Evolutionary conservation across 208 protist genomes (phyloP).

Genomic region (Acanthamoeba healyi): DNA sequence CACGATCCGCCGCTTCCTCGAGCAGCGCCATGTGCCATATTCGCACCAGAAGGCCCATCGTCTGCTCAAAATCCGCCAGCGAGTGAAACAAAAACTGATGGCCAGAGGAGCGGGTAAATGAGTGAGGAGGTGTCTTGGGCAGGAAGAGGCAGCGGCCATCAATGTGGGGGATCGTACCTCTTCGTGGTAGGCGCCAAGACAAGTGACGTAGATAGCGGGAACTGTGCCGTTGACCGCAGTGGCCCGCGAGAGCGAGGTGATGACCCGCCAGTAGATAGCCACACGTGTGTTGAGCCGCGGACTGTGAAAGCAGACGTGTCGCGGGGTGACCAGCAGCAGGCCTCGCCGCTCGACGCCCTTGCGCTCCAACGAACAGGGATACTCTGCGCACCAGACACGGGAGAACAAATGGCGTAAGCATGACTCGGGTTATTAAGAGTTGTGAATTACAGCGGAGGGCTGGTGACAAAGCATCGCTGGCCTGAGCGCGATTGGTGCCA

Average conservation of each 20-base stretch:
- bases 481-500: background rate
- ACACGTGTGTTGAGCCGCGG: slow-evolving; percentile 27
- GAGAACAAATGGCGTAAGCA: background rate
- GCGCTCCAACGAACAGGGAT: slow-evolving; percentile 31
- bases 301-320: slow-evolving; percentile 65
- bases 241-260: slow-evolving; percentile 27
- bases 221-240: slow-evolving; percentile 47
- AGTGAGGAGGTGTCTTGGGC: background rate
- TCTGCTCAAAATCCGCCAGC: slow-evolving; percentile 54
- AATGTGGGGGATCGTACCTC: background rate
- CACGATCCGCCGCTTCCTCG: slow-evolving; percentile 56
- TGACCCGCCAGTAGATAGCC: slow-evolving; percentile 63
- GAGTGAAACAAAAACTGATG: slow-evolving; percentile 70
- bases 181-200: slow-evolving; percentile 54
- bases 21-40: slow-evolving; percentile 53
- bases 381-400: background rate
- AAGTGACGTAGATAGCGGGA: slow-evolving; percentile 56
- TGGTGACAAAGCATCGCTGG: background rate
- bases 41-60: slow-evolving; percentile 19
- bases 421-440: background rate
- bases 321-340: slow-evolving; percentile 7
- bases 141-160: too few species aligned
- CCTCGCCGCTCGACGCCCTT: slow-evolving; percentile 37
- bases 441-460: background rate
- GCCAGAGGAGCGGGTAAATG: background rate